Percentiles rank a stretch among this genome's conserved stretches.
phyloP scores from a whole-genome alignment of 306 rosid genomes.

The Medicago ruthenica region DNA sequence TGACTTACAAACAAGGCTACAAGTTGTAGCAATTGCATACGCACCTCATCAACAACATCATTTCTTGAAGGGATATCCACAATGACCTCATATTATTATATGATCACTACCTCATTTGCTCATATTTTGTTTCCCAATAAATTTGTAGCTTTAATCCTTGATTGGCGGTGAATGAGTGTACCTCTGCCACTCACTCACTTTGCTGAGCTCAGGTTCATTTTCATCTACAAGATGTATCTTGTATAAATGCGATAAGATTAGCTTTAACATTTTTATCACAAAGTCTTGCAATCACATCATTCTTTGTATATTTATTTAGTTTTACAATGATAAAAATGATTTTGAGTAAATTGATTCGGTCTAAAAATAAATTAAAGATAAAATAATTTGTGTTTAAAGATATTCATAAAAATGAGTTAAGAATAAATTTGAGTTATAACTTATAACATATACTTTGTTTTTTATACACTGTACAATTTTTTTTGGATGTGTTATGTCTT shows the following conservation, averaged over 20 bases:
- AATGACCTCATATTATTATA: not conserved
- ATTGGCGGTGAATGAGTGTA: not conserved
- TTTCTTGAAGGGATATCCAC: slow-evolving; percentile 11
- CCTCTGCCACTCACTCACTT: slow-evolving; percentile 1
- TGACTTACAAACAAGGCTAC: not conserved
- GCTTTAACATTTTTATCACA: slow-evolving; percentile 31
- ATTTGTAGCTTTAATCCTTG: not conserved
- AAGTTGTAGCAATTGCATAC: not conserved
- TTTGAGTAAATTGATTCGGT: no score
- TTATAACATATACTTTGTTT: no score
- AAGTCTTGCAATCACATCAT: slow-evolving; percentile 21
- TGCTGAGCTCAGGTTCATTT: not conserved
- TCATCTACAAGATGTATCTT: slow-evolving; percentile 22
- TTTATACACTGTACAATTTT: no score
- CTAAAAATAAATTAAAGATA: no score
- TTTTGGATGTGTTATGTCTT: no score
- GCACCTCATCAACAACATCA: not conserved
- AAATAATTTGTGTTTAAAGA: no score
- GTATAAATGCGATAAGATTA: slow-evolving; percentile 29
- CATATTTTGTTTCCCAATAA: not conserved
- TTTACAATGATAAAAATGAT: not conserved
- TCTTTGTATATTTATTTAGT: not conserved
- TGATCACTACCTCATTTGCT: not conserved
- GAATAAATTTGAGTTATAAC: no score
- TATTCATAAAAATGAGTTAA: no score